A percentile compares a stretch with the other conserved stretches of the same genome.
phyloP scores from a whole-genome alignment of 2,329 filamentous ascomycete species.

The Colletotrichum agaves region DNA sequence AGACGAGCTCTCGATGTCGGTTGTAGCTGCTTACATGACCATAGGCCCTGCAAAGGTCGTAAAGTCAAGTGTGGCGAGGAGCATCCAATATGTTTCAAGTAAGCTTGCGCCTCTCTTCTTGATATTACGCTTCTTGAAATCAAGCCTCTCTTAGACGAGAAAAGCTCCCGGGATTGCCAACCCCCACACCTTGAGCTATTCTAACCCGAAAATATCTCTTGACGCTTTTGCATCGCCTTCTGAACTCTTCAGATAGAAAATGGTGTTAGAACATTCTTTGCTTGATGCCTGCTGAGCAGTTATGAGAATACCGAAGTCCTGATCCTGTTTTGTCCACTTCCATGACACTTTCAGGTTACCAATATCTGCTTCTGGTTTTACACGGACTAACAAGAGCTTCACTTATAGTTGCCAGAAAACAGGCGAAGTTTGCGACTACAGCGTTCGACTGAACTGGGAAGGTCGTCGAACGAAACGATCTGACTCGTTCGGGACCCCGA shows the following conservation, averaged over 20 bases:
- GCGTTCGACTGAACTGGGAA: slow-evolving; percentile 83
- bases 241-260: too few species aligned
- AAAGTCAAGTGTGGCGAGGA: slow-evolving; percentile 83
- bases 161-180: too few species aligned
- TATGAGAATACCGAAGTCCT: too few species aligned
- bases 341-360: too few species aligned
- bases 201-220: too few species aligned
- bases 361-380: background rate
- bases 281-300: too few species aligned
- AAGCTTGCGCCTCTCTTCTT: slow-evolving; percentile 40
- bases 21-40: slow-evolving; percentile 1
- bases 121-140: background rate
- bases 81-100: slow-evolving; percentile 77
- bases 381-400: background rate
- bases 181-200: too few species aligned
- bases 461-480: slow-evolving; percentile 72
- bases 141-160: too few species aligned
- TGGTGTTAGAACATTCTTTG: too few species aligned
- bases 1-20: background rate
- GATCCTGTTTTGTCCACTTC: background rate
- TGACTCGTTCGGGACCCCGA: slow-evolving; percentile 48
- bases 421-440: slow-evolving; percentile 82
- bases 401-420: slow-evolving; percentile 69
- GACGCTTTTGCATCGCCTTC: too few species aligned
- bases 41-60: slow-evolving; percentile 82